Evolutionary conservation across 345 rosid genomes (phyloP).

Genomic region (Durio zibethinus): DNA sequence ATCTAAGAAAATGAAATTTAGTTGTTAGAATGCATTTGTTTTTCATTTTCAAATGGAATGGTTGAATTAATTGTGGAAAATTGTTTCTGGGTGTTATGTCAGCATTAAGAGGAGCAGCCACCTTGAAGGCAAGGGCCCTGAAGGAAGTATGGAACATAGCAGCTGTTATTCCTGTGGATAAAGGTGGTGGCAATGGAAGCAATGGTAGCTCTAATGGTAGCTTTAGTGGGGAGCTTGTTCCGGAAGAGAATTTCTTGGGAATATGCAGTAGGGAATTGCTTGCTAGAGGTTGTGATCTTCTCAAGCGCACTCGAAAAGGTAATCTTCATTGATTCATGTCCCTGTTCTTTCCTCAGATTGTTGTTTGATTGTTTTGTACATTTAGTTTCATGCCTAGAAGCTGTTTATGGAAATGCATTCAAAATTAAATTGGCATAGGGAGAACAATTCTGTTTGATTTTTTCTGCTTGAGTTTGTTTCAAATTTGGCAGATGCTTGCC

Average conservation of each 20-base stretch:
- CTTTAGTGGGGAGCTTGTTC: slow-evolving; percentile 68
- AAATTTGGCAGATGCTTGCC: not conserved
- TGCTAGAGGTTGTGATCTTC: slow-evolving; percentile 88
- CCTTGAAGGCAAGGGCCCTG: slow-evolving; percentile 70
- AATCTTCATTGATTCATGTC: not conserved
- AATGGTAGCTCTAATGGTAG: slow-evolving; percentile 75
- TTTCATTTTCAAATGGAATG: not conserved
- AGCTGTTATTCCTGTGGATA: slow-evolving; percentile 84
- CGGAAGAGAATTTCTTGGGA: slow-evolving; percentile 83
- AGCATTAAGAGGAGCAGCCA: slow-evolving; percentile 91
- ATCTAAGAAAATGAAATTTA: not conserved
- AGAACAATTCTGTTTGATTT: not conserved
- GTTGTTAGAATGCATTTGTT: not conserved
- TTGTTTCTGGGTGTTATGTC: not conserved
- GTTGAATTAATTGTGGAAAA: not conserved
- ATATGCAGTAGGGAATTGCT: slow-evolving; percentile 78
- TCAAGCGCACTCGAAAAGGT: slow-evolving; percentile 96
- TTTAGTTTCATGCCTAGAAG: not conserved
- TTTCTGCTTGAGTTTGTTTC: not conserved
- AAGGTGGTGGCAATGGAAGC: slow-evolving; percentile 41
- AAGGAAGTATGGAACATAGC: slow-evolving; percentile 96
- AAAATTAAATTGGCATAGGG: not conserved
- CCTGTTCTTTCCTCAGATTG: not conserved
- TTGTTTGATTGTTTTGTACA: not conserved
- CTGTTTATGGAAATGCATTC: not conserved